Percentiles rank a stretch among this genome's conserved stretches.
Evolutionary conservation across 768 basidiomycete genomes (phyloP).

Genomic region (Hebeloma cylindrosporum): DNA sequence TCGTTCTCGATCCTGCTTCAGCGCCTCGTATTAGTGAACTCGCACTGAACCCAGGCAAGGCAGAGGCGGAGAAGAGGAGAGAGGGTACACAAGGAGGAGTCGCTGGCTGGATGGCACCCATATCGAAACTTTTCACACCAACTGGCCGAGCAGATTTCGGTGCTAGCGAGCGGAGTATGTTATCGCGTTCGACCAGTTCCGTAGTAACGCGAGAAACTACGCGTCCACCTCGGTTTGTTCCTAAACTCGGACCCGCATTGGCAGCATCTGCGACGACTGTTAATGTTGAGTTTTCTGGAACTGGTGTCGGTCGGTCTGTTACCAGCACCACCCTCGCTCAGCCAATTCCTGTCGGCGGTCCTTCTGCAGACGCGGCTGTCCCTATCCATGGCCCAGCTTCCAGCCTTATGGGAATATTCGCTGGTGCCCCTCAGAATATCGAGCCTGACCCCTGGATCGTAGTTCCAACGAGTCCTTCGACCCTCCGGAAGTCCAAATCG

Average conservation of each 20-base stretch:
- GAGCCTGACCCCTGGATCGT: conserved; percentile 74
- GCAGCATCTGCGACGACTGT: conserved; percentile 90
- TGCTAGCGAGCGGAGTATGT: conserved; percentile 13
- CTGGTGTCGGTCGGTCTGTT: conserved; percentile 44
- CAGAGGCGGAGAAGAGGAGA: conserved; percentile 39
- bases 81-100: conserved; percentile 32
- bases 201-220: conserved; percentile 11
- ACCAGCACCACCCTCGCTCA: conserved; percentile 37
- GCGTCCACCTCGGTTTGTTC: conserved; percentile 50
- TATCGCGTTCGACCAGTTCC: conserved; percentile 13
- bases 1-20: conserved; percentile 82
- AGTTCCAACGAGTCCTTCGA: conserved; percentile 35
- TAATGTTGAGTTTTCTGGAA: conserved; percentile 91
- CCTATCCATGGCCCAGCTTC: conserved; percentile 14
- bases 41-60: conserved; percentile 61
- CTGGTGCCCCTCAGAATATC: conserved; percentile 68
- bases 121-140: conserved; percentile 72
- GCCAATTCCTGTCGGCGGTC: conserved; percentile 8
- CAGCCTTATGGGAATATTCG: conserved; percentile 85
- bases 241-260: conserved; percentile 82
- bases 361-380: conserved; percentile 9
- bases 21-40: conserved; percentile 72
- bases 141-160: conserved; percentile 24
- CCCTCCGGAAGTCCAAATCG: conserved; percentile 30
- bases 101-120: conserved; percentile 79